phyloP scores from a whole-genome alignment of 108 stramenopile genomes.

The Stephanodiscus triporus region DNA sequence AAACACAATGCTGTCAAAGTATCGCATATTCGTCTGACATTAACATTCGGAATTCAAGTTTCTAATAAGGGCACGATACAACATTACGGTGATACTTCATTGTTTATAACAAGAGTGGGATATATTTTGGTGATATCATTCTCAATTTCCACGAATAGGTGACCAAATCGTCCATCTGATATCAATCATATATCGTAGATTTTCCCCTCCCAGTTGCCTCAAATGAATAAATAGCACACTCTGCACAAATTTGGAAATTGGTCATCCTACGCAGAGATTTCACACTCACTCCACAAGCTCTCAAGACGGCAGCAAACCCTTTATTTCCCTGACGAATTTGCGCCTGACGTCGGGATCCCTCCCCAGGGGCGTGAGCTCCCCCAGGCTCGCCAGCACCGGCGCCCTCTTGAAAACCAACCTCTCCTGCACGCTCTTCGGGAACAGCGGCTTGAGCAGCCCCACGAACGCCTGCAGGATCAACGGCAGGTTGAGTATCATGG shows the following conservation, averaged over 20 bases:
- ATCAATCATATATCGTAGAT: too few species aligned
- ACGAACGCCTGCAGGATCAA: slow-evolving; percentile 53
- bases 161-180: too few species aligned
- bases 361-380: slow-evolving; percentile 42
- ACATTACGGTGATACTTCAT: too few species aligned
- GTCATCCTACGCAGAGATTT: too few species aligned
- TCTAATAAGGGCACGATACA: too few species aligned
- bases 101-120: too few species aligned
- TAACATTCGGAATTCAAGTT: neutral
- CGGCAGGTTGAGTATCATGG: slow-evolving; percentile 55
- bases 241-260: too few species aligned
- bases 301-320: slow-evolving; percentile 47
- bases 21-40: neutral
- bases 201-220: too few species aligned
- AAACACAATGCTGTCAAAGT: neutral
- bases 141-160: too few species aligned
- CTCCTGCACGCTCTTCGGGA: slow-evolving; percentile 55
- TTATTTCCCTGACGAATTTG: slow-evolving; percentile 42
- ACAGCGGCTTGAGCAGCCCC: slow-evolving; percentile 49
- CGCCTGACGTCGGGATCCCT: slow-evolving; percentile 19
- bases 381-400: slow-evolving; percentile 44
- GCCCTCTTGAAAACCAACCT: slow-evolving; percentile 53
- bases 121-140: too few species aligned
- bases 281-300: neutral
- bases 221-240: too few species aligned